These are phyloP conservation scores for Prunus yedoensis DNA, from an alignment of 331 rosid species.

Conservation along the genomic window DNA sequence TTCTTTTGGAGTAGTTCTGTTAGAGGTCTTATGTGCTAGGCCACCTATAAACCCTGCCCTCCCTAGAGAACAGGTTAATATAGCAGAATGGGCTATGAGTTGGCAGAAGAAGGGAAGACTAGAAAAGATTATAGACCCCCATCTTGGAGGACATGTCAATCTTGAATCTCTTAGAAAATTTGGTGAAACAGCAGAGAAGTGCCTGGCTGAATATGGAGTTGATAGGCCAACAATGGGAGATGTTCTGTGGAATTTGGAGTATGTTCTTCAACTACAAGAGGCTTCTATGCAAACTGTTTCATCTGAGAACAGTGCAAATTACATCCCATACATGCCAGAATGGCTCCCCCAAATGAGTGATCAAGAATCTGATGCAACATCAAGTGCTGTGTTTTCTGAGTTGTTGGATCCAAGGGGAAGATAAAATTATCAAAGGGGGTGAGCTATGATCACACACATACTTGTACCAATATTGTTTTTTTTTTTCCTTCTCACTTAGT, in stretches of 20 bases:
- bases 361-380: slow-evolving; percentile 28
- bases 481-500: neutral
- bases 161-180: slow-evolving; percentile 39
- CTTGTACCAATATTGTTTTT: neutral
- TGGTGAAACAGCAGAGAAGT: slow-evolving; percentile 59
- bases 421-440: neutral
- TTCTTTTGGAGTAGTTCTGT: slow-evolving; percentile 48
- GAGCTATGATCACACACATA: neutral
- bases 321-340: slow-evolving; percentile 21
- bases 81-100: slow-evolving; percentile 55
- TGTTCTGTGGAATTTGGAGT: slow-evolving; percentile 52
- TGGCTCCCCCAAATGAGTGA: slow-evolving; percentile 26
- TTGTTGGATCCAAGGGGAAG: slow-evolving; percentile 39
- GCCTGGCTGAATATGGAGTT: slow-evolving; percentile 43
- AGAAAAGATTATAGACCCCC: slow-evolving; percentile 41
- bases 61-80: slow-evolving; percentile 48
- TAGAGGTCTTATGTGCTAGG: slow-evolving; percentile 50
- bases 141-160: slow-evolving; percentile 31
- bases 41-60: slow-evolving; percentile 50
- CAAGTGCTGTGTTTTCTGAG: slow-evolving; percentile 37
- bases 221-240: slow-evolving; percentile 62
- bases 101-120: slow-evolving; percentile 41
- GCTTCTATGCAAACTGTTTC: slow-evolving; percentile 22
- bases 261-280: slow-evolving; percentile 42
- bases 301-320: slow-evolving; percentile 20